Percentiles rank a stretch among this genome's conserved stretches.
phyloP scores from a whole-genome alignment of 768 basidiomycete species.

The Podaxis sp. region DNA sequence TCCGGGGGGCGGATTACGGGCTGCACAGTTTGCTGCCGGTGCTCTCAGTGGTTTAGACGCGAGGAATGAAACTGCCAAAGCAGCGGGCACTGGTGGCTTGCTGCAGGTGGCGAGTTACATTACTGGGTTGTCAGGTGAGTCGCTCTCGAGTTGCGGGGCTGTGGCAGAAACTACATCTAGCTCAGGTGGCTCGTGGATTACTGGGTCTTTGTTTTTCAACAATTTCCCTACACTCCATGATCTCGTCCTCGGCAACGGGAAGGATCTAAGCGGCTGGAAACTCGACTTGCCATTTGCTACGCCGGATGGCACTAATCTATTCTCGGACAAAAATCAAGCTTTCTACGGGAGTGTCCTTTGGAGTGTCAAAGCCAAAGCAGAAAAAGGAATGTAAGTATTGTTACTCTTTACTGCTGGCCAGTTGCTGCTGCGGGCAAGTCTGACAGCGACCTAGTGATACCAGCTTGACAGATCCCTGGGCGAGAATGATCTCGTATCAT shows the following conservation, averaged over 20 bases:
- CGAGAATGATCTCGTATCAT: conserved; percentile 68
- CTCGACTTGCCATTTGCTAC: conserved; percentile 56
- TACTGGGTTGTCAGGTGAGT: conserved; percentile 61
- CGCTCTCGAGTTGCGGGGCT: not conserved
- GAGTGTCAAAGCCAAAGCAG: conserved; percentile 57
- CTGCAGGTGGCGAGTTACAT: conserved; percentile 73
- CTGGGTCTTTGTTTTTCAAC: conserved; percentile 62
- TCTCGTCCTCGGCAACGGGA: conserved; percentile 58
- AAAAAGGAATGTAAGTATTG: conserved; percentile 48
- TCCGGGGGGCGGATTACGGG: conserved; percentile 70
- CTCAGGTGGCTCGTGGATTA: conserved; percentile 67
- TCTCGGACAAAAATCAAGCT: conserved; percentile 45
- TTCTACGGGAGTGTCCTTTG: conserved; percentile 56
- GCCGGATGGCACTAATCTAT: conserved; percentile 49
- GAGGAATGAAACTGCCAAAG: conserved; percentile 56
- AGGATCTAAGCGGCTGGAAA: conserved; percentile 50
- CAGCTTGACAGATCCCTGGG: conserved; percentile 64
- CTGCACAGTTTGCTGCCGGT: conserved; percentile 66
- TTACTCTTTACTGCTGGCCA: not conserved
- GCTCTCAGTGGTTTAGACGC: conserved; percentile 60
- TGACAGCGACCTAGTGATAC: conserved; percentile 46
- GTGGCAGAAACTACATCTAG: not conserved
- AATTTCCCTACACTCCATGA: conserved; percentile 58
- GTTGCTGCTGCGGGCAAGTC: not conserved
- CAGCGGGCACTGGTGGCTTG: conserved; percentile 63